Conservation (phyloP, 768 basidiomycete species). For the Lentinus brumalis region DNA sequence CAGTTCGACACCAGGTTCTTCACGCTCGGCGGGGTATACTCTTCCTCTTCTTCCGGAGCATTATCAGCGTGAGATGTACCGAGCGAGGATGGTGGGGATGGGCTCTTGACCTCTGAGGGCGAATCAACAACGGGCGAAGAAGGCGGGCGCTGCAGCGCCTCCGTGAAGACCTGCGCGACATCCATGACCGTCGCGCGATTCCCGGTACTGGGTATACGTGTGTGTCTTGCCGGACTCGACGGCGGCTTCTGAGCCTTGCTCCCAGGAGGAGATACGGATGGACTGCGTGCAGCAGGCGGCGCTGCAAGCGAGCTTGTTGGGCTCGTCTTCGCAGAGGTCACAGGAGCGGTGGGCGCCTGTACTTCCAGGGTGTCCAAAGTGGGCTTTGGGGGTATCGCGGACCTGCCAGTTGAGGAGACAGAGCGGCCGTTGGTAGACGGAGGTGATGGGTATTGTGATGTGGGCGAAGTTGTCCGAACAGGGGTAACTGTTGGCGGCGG, state of each 20-base stretch:
- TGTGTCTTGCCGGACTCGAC: slow-evolving; percentile 43
- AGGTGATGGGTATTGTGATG: slow-evolving; percentile 12
- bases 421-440: slow-evolving; percentile 8
- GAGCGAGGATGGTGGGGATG: not conserved
- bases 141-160: slow-evolving; percentile 8
- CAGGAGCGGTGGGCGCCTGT: not conserved
- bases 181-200: slow-evolving; percentile 78
- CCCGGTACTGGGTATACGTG: slow-evolving; percentile 68
- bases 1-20: slow-evolving; percentile 23
- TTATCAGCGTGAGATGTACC: not conserved
- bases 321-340: slow-evolving; percentile 3
- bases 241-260: slow-evolving; percentile 15
- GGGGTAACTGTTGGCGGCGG: not conserved
- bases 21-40: slow-evolving; percentile 19
- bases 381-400: slow-evolving; percentile 8
- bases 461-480: slow-evolving; percentile 1
- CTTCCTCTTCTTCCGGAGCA: slow-evolving; percentile 6
- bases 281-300: slow-evolving; percentile 6
- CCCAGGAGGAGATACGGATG: slow-evolving; percentile 10
- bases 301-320: slow-evolving; percentile 10
- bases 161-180: slow-evolving; percentile 59
- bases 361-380: slow-evolving; percentile 16
- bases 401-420: not conserved
- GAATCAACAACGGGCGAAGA: not conserved
- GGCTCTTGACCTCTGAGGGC: not conserved